Percentiles rank a stretch among this genome's conserved stretches.
Conservation (phyloP, 139 green algal genomes). For the Trebouxia sp. region DNA sequence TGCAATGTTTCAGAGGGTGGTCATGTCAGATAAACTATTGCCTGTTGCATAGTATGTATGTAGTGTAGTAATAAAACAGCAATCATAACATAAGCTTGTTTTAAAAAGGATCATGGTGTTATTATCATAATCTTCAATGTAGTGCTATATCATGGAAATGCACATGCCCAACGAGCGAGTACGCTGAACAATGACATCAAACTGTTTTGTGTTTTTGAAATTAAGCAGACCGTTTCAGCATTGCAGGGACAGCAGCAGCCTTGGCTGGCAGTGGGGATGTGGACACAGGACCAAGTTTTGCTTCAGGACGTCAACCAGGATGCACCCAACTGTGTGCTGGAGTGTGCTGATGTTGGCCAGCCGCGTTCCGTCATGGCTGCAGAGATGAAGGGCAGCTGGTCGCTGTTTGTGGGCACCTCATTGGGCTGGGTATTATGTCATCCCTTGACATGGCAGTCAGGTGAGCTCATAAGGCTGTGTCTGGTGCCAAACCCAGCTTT, state of each 20-base stretch:
- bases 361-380: background rate
- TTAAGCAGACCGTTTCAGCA: background rate
- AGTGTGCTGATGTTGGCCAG: background rate
- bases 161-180: too few species aligned
- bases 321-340: background rate
- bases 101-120: too few species aligned
- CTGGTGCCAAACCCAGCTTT: too few species aligned
- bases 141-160: background rate
- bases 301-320: background rate
- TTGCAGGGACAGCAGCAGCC: background rate
- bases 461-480: background rate
- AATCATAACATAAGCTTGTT: too few species aligned
- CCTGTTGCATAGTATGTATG: too few species aligned
- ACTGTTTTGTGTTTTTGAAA: too few species aligned
- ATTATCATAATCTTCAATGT: too few species aligned
- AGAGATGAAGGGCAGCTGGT: background rate
- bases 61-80: too few species aligned
- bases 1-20: too few species aligned
- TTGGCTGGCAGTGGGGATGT: constrained; percentile 21
- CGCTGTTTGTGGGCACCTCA: constrained; percentile 31
- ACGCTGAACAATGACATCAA: too few species aligned
- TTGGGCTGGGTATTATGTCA: background rate
- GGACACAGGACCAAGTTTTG: background rate
- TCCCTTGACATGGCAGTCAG: background rate
- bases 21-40: too few species aligned